A percentile compares a stretch with the other conserved stretches of the same genome.
phyloP scores from a whole-genome alignment of 805 yeast species.

The Cyberlindnera samutprakarnensis region DNA sequence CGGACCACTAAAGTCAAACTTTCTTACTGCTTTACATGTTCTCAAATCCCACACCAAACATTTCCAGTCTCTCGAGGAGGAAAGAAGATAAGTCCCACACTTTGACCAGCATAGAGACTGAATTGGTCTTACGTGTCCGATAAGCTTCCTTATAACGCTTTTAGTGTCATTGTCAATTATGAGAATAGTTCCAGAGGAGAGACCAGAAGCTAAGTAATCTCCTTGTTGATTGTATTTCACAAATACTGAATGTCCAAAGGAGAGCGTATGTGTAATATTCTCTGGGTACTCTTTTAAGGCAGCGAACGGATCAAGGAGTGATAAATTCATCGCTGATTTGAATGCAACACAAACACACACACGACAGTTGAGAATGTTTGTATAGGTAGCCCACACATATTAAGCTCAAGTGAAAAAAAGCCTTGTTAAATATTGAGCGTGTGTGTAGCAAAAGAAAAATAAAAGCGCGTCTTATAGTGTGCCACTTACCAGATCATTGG shows the following conservation, averaged over 20 bases:
- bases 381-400: too few relatives aligned
- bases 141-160: slow-evolving; percentile 47
- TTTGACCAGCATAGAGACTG: slow-evolving; percentile 71
- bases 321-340: slow-evolving; percentile 57
- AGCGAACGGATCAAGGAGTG: slow-evolving; percentile 83
- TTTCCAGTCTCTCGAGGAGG: slow-evolving; percentile 77
- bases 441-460: too few relatives aligned
- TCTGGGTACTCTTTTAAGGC: slow-evolving; percentile 92
- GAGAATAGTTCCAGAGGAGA: slow-evolving; percentile 63
- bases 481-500: too few relatives aligned
- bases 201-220: slow-evolving; percentile 80
- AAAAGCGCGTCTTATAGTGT: too few relatives aligned
- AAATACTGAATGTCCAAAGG: slow-evolving; percentile 58
- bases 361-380: too few relatives aligned
- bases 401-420: too few relatives aligned
- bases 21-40: slow-evolving; percentile 32
- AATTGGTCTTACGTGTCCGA: slow-evolving; percentile 65
- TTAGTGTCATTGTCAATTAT: slow-evolving; percentile 67
- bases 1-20: slow-evolving; percentile 55
- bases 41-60: slow-evolving; percentile 74
- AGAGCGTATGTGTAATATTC: slow-evolving; percentile 60
- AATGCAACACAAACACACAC: not conserved
- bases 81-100: slow-evolving; percentile 61
- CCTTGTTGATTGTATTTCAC: slow-evolving; percentile 68
- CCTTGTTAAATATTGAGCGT: too few relatives aligned